These are phyloP conservation scores for Protomyces lactucae-debilis DNA, from an alignment of 1,139 yeast species.

Conservation along the genomic window DNA sequence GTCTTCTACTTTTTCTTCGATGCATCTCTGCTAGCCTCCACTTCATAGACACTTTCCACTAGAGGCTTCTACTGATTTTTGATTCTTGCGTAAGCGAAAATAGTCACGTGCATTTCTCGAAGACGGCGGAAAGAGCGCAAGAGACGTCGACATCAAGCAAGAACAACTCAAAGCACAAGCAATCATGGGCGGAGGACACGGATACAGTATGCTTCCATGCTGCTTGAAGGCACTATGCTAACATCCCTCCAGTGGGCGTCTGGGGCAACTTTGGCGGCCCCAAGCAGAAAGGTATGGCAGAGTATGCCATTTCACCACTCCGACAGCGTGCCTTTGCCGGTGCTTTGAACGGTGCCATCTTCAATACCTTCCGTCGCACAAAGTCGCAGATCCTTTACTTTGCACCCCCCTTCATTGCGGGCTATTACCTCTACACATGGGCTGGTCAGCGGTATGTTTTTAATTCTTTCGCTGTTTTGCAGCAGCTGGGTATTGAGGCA, in stretches of 20 bases:
- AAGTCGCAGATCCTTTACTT: slow-evolving; percentile 78
- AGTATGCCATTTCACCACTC: slow-evolving; percentile 85
- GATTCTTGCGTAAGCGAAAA: too few species aligned
- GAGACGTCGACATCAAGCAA: too few species aligned
- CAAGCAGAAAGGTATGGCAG: slow-evolving; percentile 74
- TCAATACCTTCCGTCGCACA: slow-evolving; percentile 93
- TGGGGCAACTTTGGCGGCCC: slow-evolving; percentile 54
- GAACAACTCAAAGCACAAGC: neutral
- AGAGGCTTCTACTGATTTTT: too few species aligned
- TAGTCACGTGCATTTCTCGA: too few species aligned
- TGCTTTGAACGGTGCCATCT: slow-evolving; percentile 74
- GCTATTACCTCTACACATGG: slow-evolving; percentile 81
- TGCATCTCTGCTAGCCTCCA: too few species aligned
- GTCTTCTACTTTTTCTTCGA: neutral
- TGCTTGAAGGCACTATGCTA: too few species aligned
- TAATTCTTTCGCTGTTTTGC: neutral
- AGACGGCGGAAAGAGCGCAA: too few species aligned
- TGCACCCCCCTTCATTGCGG: slow-evolving; percentile 68
- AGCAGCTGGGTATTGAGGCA: neutral
- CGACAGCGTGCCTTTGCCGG: slow-evolving; percentile 93
- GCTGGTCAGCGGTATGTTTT: slow-evolving; percentile 54
- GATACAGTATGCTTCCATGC: slow-evolving; percentile 43
- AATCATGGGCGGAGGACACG: slow-evolving; percentile 30
- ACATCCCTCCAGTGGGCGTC: neutral
- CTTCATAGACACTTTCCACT: too few species aligned